Conservation (phyloP, 257 asterid genomes). For the Solanum ossicruentum region DNA sequence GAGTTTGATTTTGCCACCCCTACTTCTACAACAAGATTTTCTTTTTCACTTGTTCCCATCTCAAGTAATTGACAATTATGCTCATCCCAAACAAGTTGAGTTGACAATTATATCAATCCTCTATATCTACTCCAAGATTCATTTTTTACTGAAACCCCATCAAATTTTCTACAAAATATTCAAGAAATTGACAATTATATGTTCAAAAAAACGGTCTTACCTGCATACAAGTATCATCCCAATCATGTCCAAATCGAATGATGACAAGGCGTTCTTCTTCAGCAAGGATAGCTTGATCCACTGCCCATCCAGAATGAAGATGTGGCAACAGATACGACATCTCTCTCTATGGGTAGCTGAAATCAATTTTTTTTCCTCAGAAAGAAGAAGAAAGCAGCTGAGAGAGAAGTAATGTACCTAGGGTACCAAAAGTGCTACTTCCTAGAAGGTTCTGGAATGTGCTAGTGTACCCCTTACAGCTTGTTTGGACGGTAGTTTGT, state of each 20-base stretch:
- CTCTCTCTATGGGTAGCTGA: not conserved
- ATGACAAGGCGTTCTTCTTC: conserved; percentile 94
- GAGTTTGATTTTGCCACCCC: no score
- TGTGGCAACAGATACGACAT: conserved; percentile 91
- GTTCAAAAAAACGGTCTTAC: conserved; percentile 3
- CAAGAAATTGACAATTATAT: not conserved
- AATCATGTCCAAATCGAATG: conserved; percentile 90
- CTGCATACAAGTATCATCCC: conserved; percentile 99
- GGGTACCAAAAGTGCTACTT: no score
- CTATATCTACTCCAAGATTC: not conserved
- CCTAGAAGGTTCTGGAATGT: no score
- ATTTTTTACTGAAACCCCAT: not conserved
- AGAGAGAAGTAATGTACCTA: not conserved
- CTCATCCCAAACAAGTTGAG: not conserved
- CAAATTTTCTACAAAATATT: not conserved
- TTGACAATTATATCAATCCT: not conserved
- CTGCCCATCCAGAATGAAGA: conserved; percentile 97
- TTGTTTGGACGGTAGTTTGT: no score
- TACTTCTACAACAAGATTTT: no score
- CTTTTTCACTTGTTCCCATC: no score
- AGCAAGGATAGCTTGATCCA: conserved; percentile 86
- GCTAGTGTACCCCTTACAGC: no score
- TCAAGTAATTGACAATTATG: not conserved
- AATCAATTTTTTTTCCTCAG: not conserved
- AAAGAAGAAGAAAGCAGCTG: not conserved